Base-by-base conservation (phyloP, 306 rosid species). In the Sicyos edulis region DNA sequence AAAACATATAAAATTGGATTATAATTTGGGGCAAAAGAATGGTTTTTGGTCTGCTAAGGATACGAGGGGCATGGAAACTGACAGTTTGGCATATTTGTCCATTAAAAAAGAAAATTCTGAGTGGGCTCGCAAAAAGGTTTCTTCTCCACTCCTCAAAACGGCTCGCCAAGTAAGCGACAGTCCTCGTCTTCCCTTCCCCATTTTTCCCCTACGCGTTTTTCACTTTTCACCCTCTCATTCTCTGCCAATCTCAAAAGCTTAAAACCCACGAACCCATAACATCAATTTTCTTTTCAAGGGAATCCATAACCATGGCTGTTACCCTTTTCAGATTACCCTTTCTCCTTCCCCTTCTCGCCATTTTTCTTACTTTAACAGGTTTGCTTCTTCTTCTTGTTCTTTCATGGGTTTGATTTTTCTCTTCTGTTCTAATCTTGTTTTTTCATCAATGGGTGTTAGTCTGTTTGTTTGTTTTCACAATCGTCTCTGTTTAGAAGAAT, bases 1-100 rank as follows among this genome's bases (percentile, higher is more conserved):
- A n/a, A n/a, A n/a, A n/a, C n/a, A 51, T 51, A 51, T 51, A 51
- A 63, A 63, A 63, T 4, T 0, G 50, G 21, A 37, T 19, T 5
- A 37, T 9, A 63, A 37, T 3, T n/a, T 63, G 24, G 47, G 69
- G 26, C 8, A 16, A 66, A 67, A 47, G 37, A 47, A 47, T 21
- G 7, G 2, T 21, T 67, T 47, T 45, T 10, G 15, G 72, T 67
- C 21, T 3, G 54, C 10, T 20, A 0, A 8, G 13, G 1, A 26
- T 26, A 42, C 29, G 53, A 40, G 69, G 21, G 9, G 71, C 51
- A 50, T 42, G 42, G 16, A 49, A 67, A 49, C 21, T 68, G 73
- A 68, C 58, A 68, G 73, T 69, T 49, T 50, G 12, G 73, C 24
- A 69, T 69, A 24, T 69, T 69, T 69, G 73, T 69, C 58, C 15